Conservation (phyloP, 2,329 filamentous ascomycete species). For the Penicillium sp. region DNA sequence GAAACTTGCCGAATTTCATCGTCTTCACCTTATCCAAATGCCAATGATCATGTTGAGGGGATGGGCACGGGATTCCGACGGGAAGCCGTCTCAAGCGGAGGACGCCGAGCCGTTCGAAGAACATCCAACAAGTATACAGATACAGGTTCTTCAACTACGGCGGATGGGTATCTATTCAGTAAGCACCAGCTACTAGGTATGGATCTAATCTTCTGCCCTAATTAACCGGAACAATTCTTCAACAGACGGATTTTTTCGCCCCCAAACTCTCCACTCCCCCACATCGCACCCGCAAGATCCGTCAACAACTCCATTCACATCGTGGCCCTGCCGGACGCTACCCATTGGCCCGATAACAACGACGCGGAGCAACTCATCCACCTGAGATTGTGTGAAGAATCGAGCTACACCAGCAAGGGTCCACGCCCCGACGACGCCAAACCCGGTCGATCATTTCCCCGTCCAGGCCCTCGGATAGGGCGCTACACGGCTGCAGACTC, state of each 20-base stretch:
- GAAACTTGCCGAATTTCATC: neutral
- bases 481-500: neutral
- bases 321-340: slow-evolving; percentile 10
- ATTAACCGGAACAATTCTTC: neutral
- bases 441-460: slow-evolving; percentile 17
- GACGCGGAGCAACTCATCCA: neutral
- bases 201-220: neutral
- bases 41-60: slow-evolving; percentile 15
- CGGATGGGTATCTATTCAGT: neutral
- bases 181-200: no score
- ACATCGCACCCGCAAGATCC: neutral
- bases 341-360: slow-evolving; percentile 22
- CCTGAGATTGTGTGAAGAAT: neutral
- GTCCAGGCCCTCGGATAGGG: neutral
- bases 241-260: neutral
- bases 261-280: neutral
- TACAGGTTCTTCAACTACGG: neutral
- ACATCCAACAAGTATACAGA: neutral
- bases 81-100: slow-evolving; percentile 8
- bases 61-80: slow-evolving; percentile 31
- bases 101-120: neutral
- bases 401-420: neutral
- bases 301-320: slow-evolving; percentile 9
- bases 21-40: neutral
- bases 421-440: slow-evolving; percentile 4